These are phyloP conservation scores for Pseudopediastrum boryanum DNA, from an alignment of 139 green algal species.

Conservation along the genomic window DNA sequence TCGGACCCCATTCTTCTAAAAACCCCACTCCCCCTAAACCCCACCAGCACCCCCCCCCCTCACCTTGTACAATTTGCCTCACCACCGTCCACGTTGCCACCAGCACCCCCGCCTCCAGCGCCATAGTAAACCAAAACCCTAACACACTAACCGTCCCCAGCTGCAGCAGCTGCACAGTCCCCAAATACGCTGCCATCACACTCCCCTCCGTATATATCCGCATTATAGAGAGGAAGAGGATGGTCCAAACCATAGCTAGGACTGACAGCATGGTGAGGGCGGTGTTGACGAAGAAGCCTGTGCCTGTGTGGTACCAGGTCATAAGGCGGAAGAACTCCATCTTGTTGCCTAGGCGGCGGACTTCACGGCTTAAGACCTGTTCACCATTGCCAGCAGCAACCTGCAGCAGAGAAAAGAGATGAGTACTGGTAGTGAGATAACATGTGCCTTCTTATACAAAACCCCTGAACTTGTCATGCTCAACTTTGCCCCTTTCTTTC, in stretches of 20 bases:
- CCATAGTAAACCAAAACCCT: slow-evolving; percentile 67
- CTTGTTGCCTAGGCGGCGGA: slow-evolving; percentile 42
- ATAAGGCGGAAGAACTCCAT: slow-evolving; percentile 82
- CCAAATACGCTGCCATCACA: slow-evolving; percentile 18
- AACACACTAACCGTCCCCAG: slow-evolving; percentile 73
- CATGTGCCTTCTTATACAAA: too few relatives aligned
- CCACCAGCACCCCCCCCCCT: neutral
- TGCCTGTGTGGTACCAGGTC: slow-evolving; percentile 73
- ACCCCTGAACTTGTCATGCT: too few relatives aligned
- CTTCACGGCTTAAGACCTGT: slow-evolving; percentile 75
- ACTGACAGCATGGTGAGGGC: slow-evolving; percentile 76
- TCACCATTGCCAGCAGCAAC: slow-evolving; percentile 79
- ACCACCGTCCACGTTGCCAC: slow-evolving; percentile 49
- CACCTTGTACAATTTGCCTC: slow-evolving; percentile 47
- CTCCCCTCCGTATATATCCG: slow-evolving; percentile 34
- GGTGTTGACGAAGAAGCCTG: slow-evolving; percentile 82
- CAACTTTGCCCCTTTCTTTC: too few relatives aligned
- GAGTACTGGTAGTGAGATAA: too few relatives aligned
- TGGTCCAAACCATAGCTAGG: slow-evolving; percentile 69
- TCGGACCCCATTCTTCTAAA: too few relatives aligned
- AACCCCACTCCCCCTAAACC: neutral
- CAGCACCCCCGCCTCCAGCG: slow-evolving; percentile 69
- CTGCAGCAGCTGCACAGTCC: slow-evolving; percentile 68
- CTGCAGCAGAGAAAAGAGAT: too few relatives aligned
- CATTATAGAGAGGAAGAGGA: slow-evolving; percentile 58